Percentiles rank a stretch among this genome's conserved stretches.
Conservation (phyloP, 2,329 filamentous ascomycete species). For the Penicillium glabrum region DNA sequence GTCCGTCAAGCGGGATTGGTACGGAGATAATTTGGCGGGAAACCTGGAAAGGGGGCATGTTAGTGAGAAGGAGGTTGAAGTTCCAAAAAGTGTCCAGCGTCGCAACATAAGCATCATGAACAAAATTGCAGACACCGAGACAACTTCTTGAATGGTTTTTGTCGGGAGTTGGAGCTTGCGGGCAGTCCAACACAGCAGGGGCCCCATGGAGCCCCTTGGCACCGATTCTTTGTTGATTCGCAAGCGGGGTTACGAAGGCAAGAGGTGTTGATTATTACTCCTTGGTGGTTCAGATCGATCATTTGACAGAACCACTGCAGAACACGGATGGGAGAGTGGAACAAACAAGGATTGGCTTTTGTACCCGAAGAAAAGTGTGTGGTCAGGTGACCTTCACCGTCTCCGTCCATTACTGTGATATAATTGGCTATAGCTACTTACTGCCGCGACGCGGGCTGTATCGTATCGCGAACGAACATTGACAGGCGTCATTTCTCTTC, state of each 20-base stretch:
- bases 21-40: constrained; percentile 83
- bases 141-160: not conserved
- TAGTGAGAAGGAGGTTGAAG: not conserved
- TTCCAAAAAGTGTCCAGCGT: not conserved
- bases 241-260: not conserved
- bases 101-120: not conserved
- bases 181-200: not conserved
- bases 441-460: not conserved
- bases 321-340: not conserved
- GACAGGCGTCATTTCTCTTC: not conserved
- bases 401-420: not conserved
- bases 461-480: not conserved
- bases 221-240: not conserved
- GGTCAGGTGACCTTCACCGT: not conserved
- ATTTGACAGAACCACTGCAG: not conserved
- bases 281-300: not conserved
- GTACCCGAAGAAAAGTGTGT: not conserved
- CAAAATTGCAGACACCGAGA: not conserved
- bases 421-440: not conserved
- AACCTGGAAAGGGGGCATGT: not conserved
- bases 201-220: not conserved
- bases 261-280: not conserved
- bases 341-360: not conserved
- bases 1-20: constrained; percentile 44
- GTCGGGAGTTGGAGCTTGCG: not conserved